Evolutionary conservation across 768 basidiomycete species (phyloP), one percentile per base, ranked within the genome.

Genomic region (Tephrocybe sp.): DNA sequence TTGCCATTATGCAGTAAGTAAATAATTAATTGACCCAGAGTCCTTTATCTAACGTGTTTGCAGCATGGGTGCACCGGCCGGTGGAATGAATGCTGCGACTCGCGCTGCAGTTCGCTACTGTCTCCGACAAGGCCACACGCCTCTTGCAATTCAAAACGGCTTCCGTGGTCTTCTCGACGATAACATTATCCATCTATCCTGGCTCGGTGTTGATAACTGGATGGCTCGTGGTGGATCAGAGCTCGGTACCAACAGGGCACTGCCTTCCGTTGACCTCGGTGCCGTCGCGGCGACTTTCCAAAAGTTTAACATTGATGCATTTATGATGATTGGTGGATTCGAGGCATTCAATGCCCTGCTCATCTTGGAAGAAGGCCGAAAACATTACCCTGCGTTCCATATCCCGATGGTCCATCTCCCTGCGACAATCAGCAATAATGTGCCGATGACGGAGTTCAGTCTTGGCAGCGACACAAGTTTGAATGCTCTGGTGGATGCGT

Each of bases 81-180:
- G 96, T 40, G 97, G 97, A 8, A 98, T 98, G 92, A 98, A 98
- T 65, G 95, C 97, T 1, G 97, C 96, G 0, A 97, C 93, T 1
- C 89, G 96, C 36, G 87, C 94, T 22, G 93, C 92, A 5, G 93
- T 90, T 17, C 87, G 97, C 10, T 98, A 93, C 72, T 98, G 94
- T 66, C 72, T 93, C 56, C 82, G 84, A 48, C 90, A 93, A 65
- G 96, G 97, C 5, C 97, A 99, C 66, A 88, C 78, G 20, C 87
- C 95, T n/a, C 75, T 98, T 35, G 92, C 86, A 0, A 82, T 99
- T 51, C 85, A 96, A 73, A 99, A 98, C 63, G 96, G 97, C 13
- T 98, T 98, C 79, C 85, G 85, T 42, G 97, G 97, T 32, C 79
- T 99, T 5, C 80, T 99, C 33, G 90, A 98, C 51, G 92, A 94